These are phyloP conservation scores for Trichoderma oligosporum DNA, from an alignment of 2,329 filamentous ascomycete species.

Conservation along the genomic window DNA sequence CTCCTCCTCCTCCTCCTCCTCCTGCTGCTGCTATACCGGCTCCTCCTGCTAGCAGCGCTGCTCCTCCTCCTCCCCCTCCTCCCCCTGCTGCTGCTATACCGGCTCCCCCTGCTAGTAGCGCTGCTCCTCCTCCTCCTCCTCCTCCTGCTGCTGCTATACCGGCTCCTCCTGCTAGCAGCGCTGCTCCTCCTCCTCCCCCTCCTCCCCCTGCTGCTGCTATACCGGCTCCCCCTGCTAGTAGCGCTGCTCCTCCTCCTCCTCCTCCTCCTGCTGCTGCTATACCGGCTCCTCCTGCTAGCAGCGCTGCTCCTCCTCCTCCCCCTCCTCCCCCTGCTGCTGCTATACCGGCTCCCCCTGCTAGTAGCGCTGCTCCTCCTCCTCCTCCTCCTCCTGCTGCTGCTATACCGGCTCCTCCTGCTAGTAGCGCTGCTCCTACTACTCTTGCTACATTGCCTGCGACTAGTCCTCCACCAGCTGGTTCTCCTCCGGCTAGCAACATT, in stretches of 20 bases:
- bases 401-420: neutral
- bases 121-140: neutral
- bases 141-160: neutral
- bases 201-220: slow-evolving; percentile 3
- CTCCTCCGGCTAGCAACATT: neutral
- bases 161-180: no score
- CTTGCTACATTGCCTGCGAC: neutral
- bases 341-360: neutral
- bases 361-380: neutral
- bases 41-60: no score
- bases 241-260: slow-evolving; percentile 9
- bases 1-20: neutral
- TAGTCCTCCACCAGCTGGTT: neutral
- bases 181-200: neutral
- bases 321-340: neutral
- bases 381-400: neutral
- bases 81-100: no score
- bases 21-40: neutral
- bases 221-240: no score
- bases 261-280: slow-evolving; percentile 17
- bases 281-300: neutral
- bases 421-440: no score
- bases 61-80: neutral
- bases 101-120: neutral
- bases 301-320: neutral